Evolutionary conservation across 2,329 filamentous ascomycete species (phyloP), one percentile per base, ranked within the genome.

Genomic region (Neonectria ditissima): DNA sequence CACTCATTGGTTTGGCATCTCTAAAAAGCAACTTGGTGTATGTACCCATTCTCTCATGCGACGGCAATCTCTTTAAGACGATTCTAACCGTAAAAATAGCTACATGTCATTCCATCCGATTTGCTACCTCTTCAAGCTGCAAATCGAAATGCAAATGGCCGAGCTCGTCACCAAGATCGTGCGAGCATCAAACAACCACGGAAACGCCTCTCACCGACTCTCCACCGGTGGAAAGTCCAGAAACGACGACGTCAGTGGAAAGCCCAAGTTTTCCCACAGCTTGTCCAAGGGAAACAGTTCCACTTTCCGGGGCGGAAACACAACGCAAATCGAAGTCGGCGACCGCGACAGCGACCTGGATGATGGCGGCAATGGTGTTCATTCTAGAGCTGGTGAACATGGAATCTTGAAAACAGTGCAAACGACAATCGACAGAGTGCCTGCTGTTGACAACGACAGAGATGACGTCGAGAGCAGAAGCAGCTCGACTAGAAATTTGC

Each of bases 91-190:
- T 2, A 5, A 0, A 3, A 0, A 2, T 5, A 77, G 74, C 0
- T 77, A 74, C 8, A 58, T 77, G 0, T 73, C 73, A 0, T 77
- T 77, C n/a, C 81, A 84, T n/a, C 81, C 82, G 0, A 73, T 85
- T 0, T 81, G 80, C 8, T 84, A 83, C 62, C 75, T 83, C 0
- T 74, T 84, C 11, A 85, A 85, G 53, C 75, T 85, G 8, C 80
- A 84, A 50, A 84, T 85, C 59, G 83, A 84, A 60, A 82, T 85
- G 79, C 78, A 77, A 16, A 84, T 85, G 81, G 81, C 83, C 52
- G 80, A 81, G 26, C 78, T 85, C 5, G 84, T 84, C 63, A 79
- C 70, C 3, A 81, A 79, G 32, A 71, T 77, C 3, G 67, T 76
- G 1, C 62, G 60, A 0, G 65, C 62, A 0, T 45, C 63, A 0